phyloP scores from a whole-genome alignment of 208 protist species.

The Wallacemonas rigidus region DNA sequence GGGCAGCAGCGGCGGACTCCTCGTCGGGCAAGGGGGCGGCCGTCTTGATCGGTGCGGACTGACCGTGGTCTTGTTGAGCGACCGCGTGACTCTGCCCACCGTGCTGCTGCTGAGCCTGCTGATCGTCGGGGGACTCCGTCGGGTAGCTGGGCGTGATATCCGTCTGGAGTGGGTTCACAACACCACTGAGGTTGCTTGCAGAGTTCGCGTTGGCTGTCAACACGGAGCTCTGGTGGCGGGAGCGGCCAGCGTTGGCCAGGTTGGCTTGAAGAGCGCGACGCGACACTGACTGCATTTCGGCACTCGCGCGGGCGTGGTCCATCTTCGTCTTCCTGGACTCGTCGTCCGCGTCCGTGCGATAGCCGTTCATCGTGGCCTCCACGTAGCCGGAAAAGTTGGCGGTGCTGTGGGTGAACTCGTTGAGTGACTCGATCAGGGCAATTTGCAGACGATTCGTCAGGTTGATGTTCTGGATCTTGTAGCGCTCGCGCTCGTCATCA shows the following conservation, averaged over 20 bases:
- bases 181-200: constrained; percentile 3
- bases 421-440: constrained; percentile 38
- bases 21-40: constrained; percentile 8
- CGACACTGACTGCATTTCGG: constrained; percentile 25
- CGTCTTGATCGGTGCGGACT: constrained; percentile 8
- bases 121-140: background rate
- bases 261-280: constrained; percentile 19
- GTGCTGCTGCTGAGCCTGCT: background rate
- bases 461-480: constrained; percentile 26
- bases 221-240: constrained; percentile 10
- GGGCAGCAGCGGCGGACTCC: constrained; percentile 8
- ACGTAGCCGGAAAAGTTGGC: constrained; percentile 51
- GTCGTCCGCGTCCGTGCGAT: constrained; percentile 38
- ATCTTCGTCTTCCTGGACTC: constrained; percentile 21
- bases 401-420: constrained; percentile 56
- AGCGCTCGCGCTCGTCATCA: constrained; percentile 32
- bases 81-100: background rate
- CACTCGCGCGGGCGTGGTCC: constrained; percentile 36
- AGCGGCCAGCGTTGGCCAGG: constrained; percentile 9
- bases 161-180: constrained; percentile 2
- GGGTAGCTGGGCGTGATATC: constrained; percentile 13
- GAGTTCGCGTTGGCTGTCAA: constrained; percentile 3
- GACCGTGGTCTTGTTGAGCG: background rate
- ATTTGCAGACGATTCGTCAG: constrained; percentile 32
- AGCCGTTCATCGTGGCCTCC: constrained; percentile 48